Evolutionary conservation across 176 grass and related monocot genomes (phyloP).

Genomic region (Musa itinerans): DNA sequence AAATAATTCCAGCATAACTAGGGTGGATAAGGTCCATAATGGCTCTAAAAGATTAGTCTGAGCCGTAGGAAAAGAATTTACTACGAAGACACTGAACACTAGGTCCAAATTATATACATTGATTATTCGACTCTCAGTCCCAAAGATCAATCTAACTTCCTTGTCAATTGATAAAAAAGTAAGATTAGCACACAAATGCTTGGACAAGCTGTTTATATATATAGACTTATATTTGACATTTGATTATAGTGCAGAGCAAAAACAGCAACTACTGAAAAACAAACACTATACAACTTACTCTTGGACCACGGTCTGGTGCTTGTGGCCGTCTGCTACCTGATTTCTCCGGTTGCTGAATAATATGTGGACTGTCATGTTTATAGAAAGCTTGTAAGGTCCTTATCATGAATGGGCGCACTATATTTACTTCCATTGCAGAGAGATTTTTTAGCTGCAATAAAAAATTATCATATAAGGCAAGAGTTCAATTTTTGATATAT

Average conservation of each 20-base stretch:
- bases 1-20: no score
- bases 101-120: no score
- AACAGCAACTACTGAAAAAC: not conserved
- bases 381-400: conserved; percentile 90
- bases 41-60: no score
- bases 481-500: not conserved
- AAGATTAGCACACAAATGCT: not conserved
- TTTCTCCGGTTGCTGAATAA: conserved; percentile 60
- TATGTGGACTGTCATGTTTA: conserved; percentile 89
- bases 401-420: conserved; percentile 91
- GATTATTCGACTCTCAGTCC: no score
- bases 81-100: no score
- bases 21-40: no score
- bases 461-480: not conserved
- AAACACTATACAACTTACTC: not conserved
- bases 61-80: no score
- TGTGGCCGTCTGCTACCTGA: no score
- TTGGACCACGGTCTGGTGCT: not conserved
- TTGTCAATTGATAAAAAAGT: no score
- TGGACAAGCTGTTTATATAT: no score
- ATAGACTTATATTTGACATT: not conserved
- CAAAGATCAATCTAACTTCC: no score
- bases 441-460: conserved; percentile 88
- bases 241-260: no score
- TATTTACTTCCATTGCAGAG: conserved; percentile 52